These are phyloP conservation scores for Russula vinacea DNA, from an alignment of 768 basidiomycete genomes.

Conservation along the genomic window DNA sequence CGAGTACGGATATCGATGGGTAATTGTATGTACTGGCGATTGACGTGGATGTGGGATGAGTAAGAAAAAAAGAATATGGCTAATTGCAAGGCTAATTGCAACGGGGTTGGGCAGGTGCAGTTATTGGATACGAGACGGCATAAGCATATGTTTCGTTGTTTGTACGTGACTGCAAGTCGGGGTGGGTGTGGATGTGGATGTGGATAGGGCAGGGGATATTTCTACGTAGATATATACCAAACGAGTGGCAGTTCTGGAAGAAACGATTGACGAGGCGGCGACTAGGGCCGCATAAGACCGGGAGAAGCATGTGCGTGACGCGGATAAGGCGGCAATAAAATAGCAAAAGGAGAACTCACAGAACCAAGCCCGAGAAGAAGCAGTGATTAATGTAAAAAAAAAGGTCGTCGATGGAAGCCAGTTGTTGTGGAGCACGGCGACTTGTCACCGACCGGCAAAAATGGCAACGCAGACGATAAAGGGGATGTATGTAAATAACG, in stretches of 20 bases:
- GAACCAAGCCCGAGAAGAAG: conserved; percentile 13
- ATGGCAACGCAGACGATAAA: conserved; percentile 72
- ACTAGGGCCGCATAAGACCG: not conserved
- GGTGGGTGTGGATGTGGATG: not conserved
- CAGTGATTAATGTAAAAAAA: not conserved
- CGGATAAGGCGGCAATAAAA: conserved; percentile 10
- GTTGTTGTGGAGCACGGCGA: not conserved
- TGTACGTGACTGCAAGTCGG: conserved; percentile 8
- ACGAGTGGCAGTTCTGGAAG: not conserved
- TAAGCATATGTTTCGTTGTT: conserved; percentile 4
- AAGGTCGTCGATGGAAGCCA: not conserved
- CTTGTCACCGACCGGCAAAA: conserved; percentile 41
- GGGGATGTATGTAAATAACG: conserved; percentile 72
- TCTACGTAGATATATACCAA: conserved; percentile 12
- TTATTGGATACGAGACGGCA: conserved; percentile 6
- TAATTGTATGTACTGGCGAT: not conserved
- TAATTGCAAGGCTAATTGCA: not conserved
- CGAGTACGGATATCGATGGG: conserved; percentile 8
- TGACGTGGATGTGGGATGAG: not conserved
- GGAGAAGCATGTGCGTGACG: conserved; percentile 5
- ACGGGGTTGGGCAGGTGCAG: not conserved
- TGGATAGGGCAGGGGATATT: not conserved
- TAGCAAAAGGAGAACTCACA: conserved; percentile 6
- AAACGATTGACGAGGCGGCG: conserved; percentile 7
- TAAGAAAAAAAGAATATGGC: not conserved